Base-by-base conservation (phyloP, 331 rosid species). In the Acacia concinna region DNA sequence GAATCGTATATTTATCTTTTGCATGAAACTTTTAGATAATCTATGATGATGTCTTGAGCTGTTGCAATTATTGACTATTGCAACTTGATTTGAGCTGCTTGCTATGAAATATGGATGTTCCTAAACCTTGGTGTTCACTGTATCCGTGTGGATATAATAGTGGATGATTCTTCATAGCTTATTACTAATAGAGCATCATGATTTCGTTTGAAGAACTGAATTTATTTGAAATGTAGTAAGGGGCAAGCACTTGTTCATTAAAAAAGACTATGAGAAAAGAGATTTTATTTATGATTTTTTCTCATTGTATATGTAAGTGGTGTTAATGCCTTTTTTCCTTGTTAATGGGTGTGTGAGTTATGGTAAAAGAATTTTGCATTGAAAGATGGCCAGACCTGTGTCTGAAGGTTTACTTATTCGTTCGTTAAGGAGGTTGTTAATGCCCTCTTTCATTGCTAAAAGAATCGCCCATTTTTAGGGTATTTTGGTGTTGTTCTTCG, bases 1-100 rank as follows among this genome's bases (percentile, higher is more conserved):
- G 23, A 69, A 68, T 71, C 66, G 44, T 78, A 65, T 71, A 32
- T 60, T 75, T 73, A 21, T 46, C 32, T 25, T 52, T 75, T 68
- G 56, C 43, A 43, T 18, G 5, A 68, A 37, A 62, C 28, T 37
- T 52, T 64, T 77, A 43, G 65, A 13, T 27, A n/a, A 73, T 64
- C 67, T 57, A 7, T 25, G 31, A 52, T 64, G 79, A 8, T 44
- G 31, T 44, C 60, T 80, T 62, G 63, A 80, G 38, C 40, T 47
- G 38, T 67, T 68, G 41, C 31, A 23, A 56, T 32, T 41, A 30
- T 67, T 56, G 76, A 25, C 70, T 38, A 71, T 57, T 78, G 51
- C 68, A 28, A 31, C 68, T 75, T 41, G 18, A 57, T 74, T 59
- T 85, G 66, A 47, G 40, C 70, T 71, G 30, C 28, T 31, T 66